A percentile compares a stretch with the other conserved stretches of the same genome.
These are phyloP conservation scores for Lonicera japonica DNA, from an alignment of 129 eudicot genomes.

Conservation along the genomic window DNA sequence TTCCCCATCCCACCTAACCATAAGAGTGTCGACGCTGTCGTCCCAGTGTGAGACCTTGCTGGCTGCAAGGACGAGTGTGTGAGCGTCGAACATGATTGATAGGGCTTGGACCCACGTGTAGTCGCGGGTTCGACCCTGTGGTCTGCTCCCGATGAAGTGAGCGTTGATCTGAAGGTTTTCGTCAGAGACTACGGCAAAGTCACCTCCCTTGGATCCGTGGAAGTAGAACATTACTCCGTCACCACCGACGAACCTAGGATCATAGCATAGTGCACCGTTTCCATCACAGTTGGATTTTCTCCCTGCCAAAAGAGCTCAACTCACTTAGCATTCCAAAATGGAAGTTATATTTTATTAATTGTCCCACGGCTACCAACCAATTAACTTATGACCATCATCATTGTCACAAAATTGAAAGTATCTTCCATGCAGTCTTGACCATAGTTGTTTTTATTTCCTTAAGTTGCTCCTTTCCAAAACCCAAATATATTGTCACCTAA, in stretches of 20 bases:
- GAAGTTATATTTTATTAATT: neutral
- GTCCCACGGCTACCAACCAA: too few relatives aligned
- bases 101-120: constrained; percentile 73
- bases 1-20: constrained; percentile 36
- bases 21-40: constrained; percentile 35
- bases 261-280: constrained; percentile 51
- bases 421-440: neutral
- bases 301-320: constrained; percentile 26
- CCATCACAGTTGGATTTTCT: constrained; percentile 43
- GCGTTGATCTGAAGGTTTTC: constrained; percentile 63
- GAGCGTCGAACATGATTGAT: constrained; percentile 44
- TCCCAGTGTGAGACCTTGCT: constrained; percentile 42
- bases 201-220: constrained; percentile 53
- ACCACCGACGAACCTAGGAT: constrained; percentile 68
- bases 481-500: neutral
- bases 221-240: constrained; percentile 72
- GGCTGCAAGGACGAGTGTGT: constrained; percentile 41
- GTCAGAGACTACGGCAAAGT: constrained; percentile 49
- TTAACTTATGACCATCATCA: too few relatives aligned
- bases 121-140: constrained; percentile 51
- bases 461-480: neutral
- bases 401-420: neutral
- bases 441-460: neutral
- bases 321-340: neutral
- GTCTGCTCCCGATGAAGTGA: constrained; percentile 56